Evolutionary conservation across 2,329 filamentous ascomycete species (phyloP).

Genomic region (Aspergillus proliferans): DNA sequence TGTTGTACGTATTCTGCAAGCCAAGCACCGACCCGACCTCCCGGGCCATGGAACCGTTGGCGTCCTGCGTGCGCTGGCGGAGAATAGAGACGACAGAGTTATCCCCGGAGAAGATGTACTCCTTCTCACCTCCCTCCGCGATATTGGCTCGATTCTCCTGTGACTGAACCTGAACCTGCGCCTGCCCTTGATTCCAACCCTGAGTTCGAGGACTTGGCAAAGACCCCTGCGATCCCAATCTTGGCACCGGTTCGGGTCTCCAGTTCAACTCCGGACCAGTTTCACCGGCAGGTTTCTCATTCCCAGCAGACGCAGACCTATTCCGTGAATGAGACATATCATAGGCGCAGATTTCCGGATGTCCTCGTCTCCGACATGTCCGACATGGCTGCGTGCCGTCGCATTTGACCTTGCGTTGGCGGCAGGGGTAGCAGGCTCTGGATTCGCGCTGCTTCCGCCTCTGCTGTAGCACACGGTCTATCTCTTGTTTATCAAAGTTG

Average conservation of each 20-base stretch:
- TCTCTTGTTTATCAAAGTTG: slow-evolving; percentile 19
- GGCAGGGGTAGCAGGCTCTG: slow-evolving; percentile 30
- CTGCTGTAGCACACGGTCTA: slow-evolving; percentile 21
- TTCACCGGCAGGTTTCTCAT: neutral
- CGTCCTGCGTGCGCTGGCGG: slow-evolving; percentile 19
- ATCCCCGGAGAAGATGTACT: slow-evolving; percentile 25
- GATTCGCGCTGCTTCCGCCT: slow-evolving; percentile 24
- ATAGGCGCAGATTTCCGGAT: slow-evolving; percentile 25
- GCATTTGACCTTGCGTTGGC: slow-evolving; percentile 33
- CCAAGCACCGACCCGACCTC: slow-evolving; percentile 26
- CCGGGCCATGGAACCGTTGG: slow-evolving; percentile 19
- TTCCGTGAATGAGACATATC: slow-evolving; percentile 2
- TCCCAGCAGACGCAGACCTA: neutral
- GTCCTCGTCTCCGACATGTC: slow-evolving; percentile 21
- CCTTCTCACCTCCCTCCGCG: slow-evolving; percentile 6
- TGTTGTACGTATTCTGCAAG: slow-evolving; percentile 24
- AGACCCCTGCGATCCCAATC: neutral
- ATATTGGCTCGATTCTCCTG: neutral
- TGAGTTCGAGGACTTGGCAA: neutral
- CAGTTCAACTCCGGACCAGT: neutral
- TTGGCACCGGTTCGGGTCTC: neutral
- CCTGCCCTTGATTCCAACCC: neutral
- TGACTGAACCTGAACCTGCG: neutral
- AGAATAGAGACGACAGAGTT: slow-evolving; percentile 27
- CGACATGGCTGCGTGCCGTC: slow-evolving; percentile 23